Evolutionary conservation across 2,329 filamentous ascomycete species (phyloP), one percentile per base, ranked within the genome.

Genomic region (Penicillium sp.): DNA sequence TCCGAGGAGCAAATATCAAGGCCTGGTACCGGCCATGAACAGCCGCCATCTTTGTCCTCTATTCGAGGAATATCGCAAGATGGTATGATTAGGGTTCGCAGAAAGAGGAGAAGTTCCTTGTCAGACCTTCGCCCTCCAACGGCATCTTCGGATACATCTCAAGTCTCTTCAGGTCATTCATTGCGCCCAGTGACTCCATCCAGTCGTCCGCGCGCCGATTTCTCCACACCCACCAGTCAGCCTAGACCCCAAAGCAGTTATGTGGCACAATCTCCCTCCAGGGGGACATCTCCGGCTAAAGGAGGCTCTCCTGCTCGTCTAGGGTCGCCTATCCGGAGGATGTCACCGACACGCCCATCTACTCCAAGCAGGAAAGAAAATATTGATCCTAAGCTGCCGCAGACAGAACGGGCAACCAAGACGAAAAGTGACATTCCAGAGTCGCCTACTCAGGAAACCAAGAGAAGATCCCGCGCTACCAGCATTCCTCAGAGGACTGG

Each of bases 101-200:
- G 83, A 70, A 96, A 94, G 71, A 79, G 91, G 39, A 83, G 91
- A 60, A 96, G 90, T 68, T 96, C 90, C 17, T 70, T 97, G 28
- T 95, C 90, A 4, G 91, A 97, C 63, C 74, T 97, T 33, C 85
- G 81, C 52, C 76, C 72, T 40, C 71, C 87, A 13, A 82, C 91
- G 67, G 77, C 64, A 19, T 62, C 75, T 27, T 75, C 79, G 39
- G 74, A 82, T 7, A 76, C 72, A 67, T 56, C 62, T 9, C 48
- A 54, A 25, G 39, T 62, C 11, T 66, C 64, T 8, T 51, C 62
- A 8, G 55, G 52, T 26, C 56, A 63, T 14, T 38, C 50, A 15
- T 53, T 72, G 62, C 57, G 68, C 52, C 64, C 69, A 19, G 50
- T 62, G 41, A 61, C 65, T 23, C 60, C 63, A 28, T 58, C 52